Conservation (phyloP, 73 alveolate genomes). For the Paramecium primaurelia region DNA sequence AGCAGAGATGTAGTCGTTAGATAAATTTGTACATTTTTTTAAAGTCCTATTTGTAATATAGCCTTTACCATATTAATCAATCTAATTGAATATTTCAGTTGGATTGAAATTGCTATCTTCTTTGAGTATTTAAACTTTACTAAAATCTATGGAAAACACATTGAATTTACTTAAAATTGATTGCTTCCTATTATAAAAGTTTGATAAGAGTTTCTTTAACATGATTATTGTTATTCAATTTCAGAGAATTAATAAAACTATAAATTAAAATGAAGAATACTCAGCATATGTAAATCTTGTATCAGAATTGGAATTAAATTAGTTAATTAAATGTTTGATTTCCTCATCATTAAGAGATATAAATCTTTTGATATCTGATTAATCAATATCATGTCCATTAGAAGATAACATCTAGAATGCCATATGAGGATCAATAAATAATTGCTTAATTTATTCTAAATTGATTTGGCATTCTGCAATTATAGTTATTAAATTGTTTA, state of each 20-base stretch:
- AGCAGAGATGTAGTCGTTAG: slow-evolving; percentile 21
- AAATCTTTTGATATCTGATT: background rate
- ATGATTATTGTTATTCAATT: background rate
- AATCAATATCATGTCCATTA: background rate
- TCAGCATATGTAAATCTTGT: background rate
- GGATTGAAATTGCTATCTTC: background rate
- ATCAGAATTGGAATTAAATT: background rate
- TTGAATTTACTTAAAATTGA: background rate
- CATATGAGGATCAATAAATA: background rate
- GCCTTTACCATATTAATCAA: background rate
- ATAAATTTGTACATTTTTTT: background rate
- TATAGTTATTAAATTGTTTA: slow-evolving; percentile 3
- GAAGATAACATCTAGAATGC: background rate
- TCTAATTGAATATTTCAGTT: background rate
- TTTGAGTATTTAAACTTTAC: slow-evolving; percentile 23
- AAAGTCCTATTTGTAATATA: background rate
- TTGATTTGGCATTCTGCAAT: background rate
- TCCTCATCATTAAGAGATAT: background rate
- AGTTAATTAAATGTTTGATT: background rate
- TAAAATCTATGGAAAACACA: background rate
- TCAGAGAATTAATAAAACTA: background rate
- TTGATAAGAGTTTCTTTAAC: background rate
- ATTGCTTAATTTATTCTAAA: background rate
- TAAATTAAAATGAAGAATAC: background rate
- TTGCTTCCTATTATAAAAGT: slow-evolving; percentile 18